Conservation (phyloP, 2,329 filamentous ascomycete genomes). For the Aspergillus puulaauensis region DNA sequence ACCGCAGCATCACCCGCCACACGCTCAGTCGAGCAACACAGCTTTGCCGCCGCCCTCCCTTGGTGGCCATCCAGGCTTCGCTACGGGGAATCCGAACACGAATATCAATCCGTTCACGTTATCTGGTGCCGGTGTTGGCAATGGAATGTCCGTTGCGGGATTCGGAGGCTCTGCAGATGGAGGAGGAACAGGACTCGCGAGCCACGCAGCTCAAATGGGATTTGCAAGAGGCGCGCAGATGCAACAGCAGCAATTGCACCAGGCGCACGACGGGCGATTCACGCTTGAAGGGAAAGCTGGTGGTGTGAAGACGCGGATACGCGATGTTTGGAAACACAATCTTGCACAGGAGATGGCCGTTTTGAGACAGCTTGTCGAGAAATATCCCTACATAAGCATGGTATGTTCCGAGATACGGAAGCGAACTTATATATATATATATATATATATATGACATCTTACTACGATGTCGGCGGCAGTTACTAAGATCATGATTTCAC, state of each 20-base stretch:
- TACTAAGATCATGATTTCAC: constrained; percentile 11
- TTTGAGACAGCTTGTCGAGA: constrained; percentile 78
- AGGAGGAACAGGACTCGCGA: constrained; percentile 70
- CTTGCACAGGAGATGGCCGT: constrained; percentile 86
- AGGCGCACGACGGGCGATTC: constrained; percentile 52
- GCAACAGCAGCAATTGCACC: constrained; percentile 56
- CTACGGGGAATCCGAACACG: constrained; percentile 60
- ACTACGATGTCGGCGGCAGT: no score
- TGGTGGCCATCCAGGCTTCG: constrained; percentile 69
- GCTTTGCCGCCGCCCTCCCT: constrained; percentile 58
- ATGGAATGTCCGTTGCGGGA: constrained; percentile 60
- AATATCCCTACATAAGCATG: constrained; percentile 97
- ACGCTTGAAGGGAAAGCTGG: constrained; percentile 57
- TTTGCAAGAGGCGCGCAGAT: constrained; percentile 74
- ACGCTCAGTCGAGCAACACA: constrained; percentile 47
- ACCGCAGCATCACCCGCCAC: constrained; percentile 42
- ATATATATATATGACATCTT: background rate
- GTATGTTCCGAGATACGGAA: constrained; percentile 52
- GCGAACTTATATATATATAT: background rate
- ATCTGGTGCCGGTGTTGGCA: constrained; percentile 48
- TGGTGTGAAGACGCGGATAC: constrained; percentile 74
- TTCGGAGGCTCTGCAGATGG: constrained; percentile 57
- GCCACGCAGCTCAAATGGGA: constrained; percentile 83
- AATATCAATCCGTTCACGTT: constrained; percentile 65
- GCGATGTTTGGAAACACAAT: constrained; percentile 94